Base-by-base conservation (phyloP, 805 yeast species). In the Candida maris region DNA sequence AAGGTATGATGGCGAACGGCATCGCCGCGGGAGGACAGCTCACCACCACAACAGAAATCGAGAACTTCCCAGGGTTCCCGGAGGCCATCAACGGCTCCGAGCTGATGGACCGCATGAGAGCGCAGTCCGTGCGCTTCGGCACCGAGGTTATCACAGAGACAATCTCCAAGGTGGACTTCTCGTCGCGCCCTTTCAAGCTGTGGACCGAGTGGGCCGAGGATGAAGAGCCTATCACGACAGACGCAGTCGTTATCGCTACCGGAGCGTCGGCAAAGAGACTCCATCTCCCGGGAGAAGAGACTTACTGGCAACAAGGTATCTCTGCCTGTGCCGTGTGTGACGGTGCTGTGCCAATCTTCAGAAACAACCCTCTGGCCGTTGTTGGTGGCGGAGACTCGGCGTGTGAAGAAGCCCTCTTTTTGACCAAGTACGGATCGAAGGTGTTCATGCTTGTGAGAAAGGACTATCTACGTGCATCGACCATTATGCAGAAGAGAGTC, bases 311-410 rank as follows among this genome's bases (percentile, higher is more conserved):
- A 73, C 84, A 83, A 63, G 99, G 99, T 65, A 93, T 93, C 51
- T 85, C 96, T 51, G 99, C 99, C 13, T 93, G 99, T 73, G 99
- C 99, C 27, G 98, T 93, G 45, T 93, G 99, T 70, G 99, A 93
- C 62, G 99, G 99, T 67, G 99, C 99, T 22, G 95, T 93, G 33
- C 99, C 99, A 53, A 89, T 93, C 54, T 93, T 93, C 73, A 85
- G 97, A 75, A 85, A 93, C 74, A 85, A 88, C 68, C 97, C 98
- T 26, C 77, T 93, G 61, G 97, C 96, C 18, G 99, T 93, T 39
- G 72, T 93, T 51, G 99, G 99, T 42, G 99, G 99, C 51, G 99
- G 99, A 64, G 99, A 93, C 67, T 88, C 97, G 50, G 99, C 99
- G 14, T 95, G 97, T 66, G 99, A 93, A 71, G 99, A 93, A 71